These are phyloP conservation scores for Breynia disticha DNA, from an alignment of 441 rosid species.

Conservation along the genomic window DNA sequence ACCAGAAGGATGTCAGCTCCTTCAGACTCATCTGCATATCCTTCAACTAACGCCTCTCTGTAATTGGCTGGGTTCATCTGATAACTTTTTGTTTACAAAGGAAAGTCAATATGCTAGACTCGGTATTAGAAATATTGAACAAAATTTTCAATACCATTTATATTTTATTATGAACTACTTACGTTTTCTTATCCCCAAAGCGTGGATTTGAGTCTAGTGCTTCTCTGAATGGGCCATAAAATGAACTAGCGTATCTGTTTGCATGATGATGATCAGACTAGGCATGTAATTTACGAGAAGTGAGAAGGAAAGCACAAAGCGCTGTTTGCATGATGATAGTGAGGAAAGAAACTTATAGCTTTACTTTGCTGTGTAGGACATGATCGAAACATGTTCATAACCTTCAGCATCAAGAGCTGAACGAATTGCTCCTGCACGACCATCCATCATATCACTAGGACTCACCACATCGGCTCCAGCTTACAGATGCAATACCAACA, in stretches of 20 bases:
- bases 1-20: conserved; percentile 98
- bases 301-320: not conserved
- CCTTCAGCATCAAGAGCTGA: conserved; percentile 93
- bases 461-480: conserved; percentile 99
- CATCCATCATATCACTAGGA: conserved; percentile 99
- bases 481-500: conserved; percentile 11
- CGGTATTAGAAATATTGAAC: not conserved
- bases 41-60: conserved; percentile 86
- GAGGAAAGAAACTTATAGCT: conserved; percentile 1
- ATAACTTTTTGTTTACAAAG: conserved; percentile 49
- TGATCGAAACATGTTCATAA: conserved; percentile 84
- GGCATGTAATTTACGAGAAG: not conserved
- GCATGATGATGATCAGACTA: not conserved
- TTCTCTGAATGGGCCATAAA: conserved; percentile 94
- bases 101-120: conserved; percentile 16
- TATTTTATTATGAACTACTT: conserved; percentile 12
- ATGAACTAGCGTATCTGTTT: conserved; percentile 88
- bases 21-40: conserved; percentile 83
- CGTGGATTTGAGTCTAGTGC: conserved; percentile 92
- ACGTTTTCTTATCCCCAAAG: conserved; percentile 96
- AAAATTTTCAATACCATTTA: conserved; percentile 5
- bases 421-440: conserved; percentile 88
- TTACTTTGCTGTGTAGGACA: conserved; percentile 99
- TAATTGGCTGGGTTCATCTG: conserved; percentile 98
- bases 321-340: not conserved